These are phyloP conservation scores for Dentipellis sp. DNA, from an alignment of 768 basidiomycete genomes.

Conservation along the genomic window DNA sequence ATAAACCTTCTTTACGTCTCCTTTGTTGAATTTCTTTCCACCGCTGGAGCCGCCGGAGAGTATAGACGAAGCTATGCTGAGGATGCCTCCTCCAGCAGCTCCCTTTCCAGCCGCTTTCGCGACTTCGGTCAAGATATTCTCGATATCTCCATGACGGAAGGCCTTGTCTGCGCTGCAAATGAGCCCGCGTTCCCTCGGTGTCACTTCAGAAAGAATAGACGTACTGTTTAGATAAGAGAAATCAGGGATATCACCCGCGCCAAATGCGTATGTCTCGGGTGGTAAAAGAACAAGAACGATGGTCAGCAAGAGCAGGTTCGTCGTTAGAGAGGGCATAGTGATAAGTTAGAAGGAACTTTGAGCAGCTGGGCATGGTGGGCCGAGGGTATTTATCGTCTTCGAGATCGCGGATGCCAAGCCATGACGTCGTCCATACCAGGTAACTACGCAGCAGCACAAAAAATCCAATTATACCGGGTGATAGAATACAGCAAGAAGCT, in stretches of 20 bases:
- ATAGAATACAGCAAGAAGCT: background rate
- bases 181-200: constrained; percentile 2
- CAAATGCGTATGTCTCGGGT: constrained; percentile 39
- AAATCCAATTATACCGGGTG: background rate
- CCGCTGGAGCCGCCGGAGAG: constrained; percentile 31
- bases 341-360: background rate
- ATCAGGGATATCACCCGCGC: constrained; percentile 63
- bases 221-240: constrained; percentile 57
- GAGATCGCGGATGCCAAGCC: background rate
- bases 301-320: constrained; percentile 18
- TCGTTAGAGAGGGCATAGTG: constrained; percentile 13
- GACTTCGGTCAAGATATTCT: constrained; percentile 53
- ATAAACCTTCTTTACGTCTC: constrained; percentile 62
- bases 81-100: constrained; percentile 34
- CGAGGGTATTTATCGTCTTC: background rate
- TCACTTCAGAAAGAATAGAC: constrained; percentile 9
- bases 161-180: constrained; percentile 41
- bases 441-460: background rate
- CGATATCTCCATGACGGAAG: constrained; percentile 71
- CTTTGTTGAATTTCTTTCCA: constrained; percentile 50
- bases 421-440: background rate
- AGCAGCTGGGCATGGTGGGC: background rate
- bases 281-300: constrained; percentile 31
- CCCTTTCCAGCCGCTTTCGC: constrained; percentile 44
- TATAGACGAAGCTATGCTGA: constrained; percentile 41